Evolutionary conservation across 305 asterid genomes (phyloP), one percentile per base, ranked within the genome.

Genomic region (Fraxinus albicans): DNA sequence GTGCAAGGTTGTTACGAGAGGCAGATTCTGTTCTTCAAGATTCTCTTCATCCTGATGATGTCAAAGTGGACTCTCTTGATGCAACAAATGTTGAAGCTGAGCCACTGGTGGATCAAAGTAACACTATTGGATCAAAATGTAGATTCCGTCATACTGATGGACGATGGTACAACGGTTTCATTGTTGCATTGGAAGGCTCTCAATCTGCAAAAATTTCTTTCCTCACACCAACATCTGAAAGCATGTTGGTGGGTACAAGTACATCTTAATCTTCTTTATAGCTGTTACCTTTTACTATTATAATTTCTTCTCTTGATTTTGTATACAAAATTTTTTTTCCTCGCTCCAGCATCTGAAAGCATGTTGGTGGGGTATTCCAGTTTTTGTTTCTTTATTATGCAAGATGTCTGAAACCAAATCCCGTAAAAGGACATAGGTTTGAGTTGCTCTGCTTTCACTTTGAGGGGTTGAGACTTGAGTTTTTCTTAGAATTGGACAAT

Each of bases 91-190:
- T 83, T 82, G 90, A 89, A 83, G 86, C 84, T 15, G 94, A 92
- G 81, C 87, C 90, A 6, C 84, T 88, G 73, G 95, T 69, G 84
- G 93, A 91, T 84, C 85, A 86, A 78, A 78, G 89, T 79, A 92
- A 87, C 83, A 83, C 93, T 33, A 19, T 87, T 72, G 99, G 99
- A 79, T 94, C 99, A 33, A 96, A 92, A 87, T 96, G 99, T 90
- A 92, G 97, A 85, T 96, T 96, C 80, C 96, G 98, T n/a, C 89
- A 88, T 84, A 91, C 91, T 63, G 93, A 96, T 88, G 99, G 98
- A 60, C 90, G 97, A 81, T 96, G 99, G 98, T 96, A 96, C 86
- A 86, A 92, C 78, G 98, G 99, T 82, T 86, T 88, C 75, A 77
- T 96, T 83, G 88, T 96, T 86, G 93, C 90, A 53, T 60, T 91